phyloP scores from a whole-genome alignment of 139 green algal genomes.

The Yamagishiella unicocca region DNA sequence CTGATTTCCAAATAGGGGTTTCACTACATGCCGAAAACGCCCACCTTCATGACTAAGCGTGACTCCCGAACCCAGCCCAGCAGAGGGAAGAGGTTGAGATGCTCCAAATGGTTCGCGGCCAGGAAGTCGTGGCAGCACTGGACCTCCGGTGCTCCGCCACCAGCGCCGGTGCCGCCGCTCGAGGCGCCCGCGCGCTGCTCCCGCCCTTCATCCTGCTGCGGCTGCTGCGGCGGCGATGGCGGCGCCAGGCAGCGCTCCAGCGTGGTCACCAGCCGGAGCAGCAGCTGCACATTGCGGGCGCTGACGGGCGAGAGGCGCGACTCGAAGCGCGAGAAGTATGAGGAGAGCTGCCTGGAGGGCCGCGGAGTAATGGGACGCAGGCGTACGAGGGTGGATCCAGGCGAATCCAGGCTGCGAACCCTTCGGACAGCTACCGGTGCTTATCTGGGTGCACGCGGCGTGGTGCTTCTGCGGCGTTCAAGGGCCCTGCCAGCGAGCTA shows the following conservation, averaged over 20 bases:
- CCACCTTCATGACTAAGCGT: conserved; percentile 91
- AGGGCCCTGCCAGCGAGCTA: no score
- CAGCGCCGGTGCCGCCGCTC: background rate
- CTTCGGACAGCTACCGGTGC: no score
- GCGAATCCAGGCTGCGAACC: no score
- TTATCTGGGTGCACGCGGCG: no score
- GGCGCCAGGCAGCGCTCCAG: conserved; percentile 35
- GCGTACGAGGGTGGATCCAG: no score
- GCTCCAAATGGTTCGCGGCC: conserved; percentile 71
- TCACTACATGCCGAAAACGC: no score
- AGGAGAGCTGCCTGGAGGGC: conserved; percentile 50
- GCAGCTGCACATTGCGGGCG: conserved; percentile 76
- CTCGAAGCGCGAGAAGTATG: conserved; percentile 83
- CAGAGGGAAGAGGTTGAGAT: conserved; percentile 94
- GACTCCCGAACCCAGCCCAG: conserved; percentile 80
- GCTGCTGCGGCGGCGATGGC: background rate
- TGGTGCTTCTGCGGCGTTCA: no score
- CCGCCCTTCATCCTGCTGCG: background rate
- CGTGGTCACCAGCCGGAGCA: conserved; percentile 55
- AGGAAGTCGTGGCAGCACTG: conserved; percentile 28
- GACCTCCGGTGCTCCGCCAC: background rate
- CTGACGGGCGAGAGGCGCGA: conserved; percentile 78
- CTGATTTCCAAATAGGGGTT: no score
- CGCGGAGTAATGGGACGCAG: no score
- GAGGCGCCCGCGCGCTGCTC: background rate